Conservation (phyloP, 371 early-diverging fungal genomes). For the Sporodiniella umbellata region DNA sequence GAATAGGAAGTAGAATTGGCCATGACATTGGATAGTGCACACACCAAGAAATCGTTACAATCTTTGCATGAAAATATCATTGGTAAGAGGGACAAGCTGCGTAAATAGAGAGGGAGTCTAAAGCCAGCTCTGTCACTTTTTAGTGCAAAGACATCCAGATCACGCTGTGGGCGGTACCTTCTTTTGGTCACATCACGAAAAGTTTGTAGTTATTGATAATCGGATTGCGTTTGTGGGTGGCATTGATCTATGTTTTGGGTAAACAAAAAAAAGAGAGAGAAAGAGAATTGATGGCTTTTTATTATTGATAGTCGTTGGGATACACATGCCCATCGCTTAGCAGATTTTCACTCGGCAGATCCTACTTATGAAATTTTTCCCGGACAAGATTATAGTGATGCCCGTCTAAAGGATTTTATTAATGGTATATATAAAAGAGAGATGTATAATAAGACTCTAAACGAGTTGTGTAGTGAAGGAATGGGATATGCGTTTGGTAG, state of each 20-base stretch:
- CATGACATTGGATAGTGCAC: conserved; percentile 72
- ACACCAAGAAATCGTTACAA: conserved; percentile 76
- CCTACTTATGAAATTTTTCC: conserved; percentile 38
- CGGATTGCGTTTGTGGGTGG: conserved; percentile 80
- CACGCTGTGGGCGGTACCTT: conserved; percentile 61
- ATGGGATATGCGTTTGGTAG: conserved; percentile 57
- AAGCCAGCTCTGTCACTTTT: no score
- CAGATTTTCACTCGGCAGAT: conserved; percentile 45
- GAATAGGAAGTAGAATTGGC: conserved; percentile 79
- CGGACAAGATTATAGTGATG: conserved; percentile 90
- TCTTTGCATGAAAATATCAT: conserved; percentile 75
- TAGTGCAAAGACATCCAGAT: conserved; percentile 72
- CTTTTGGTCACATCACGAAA: conserved; percentile 85
- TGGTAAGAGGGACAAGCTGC: no score
- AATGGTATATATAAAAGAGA: conserved; percentile 44
- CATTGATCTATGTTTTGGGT: conserved; percentile 77
- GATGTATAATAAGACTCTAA: no score
- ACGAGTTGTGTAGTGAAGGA: conserved; percentile 63
- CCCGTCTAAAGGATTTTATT: conserved; percentile 84
- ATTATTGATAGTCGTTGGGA: conserved; percentile 71
- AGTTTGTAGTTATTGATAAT: conserved; percentile 71
- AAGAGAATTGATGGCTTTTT: not conserved
- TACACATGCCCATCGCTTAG: conserved; percentile 45
- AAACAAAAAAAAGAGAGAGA: conserved; percentile 1
- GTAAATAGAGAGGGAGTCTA: no score